Evolutionary conservation across 306 rosid genomes (phyloP).

Genomic region (Clitoria ternatea): DNA sequence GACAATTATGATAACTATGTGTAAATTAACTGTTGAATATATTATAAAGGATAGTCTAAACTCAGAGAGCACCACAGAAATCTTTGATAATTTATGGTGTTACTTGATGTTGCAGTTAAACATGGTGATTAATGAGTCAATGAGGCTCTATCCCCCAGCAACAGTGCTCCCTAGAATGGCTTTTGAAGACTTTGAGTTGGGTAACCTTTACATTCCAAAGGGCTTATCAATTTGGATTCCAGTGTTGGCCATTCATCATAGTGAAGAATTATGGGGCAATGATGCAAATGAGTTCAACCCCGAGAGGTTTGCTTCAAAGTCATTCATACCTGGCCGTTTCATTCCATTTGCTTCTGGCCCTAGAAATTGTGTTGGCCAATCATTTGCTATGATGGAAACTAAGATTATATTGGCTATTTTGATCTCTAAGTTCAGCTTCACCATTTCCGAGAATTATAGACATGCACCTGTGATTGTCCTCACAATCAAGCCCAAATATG

Average conservation of each 20-base stretch:
- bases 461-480: slow-evolving; percentile 90
- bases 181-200: slow-evolving; percentile 65
- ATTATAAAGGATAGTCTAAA: too few species aligned
- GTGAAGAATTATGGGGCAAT: slow-evolving; percentile 76
- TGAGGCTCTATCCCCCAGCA: slow-evolving; percentile 91
- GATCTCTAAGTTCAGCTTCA: slow-evolving; percentile 62
- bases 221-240: slow-evolving; percentile 95
- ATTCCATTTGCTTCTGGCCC: slow-evolving; percentile 86
- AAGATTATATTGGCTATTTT: slow-evolving; percentile 77
- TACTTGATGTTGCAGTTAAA: slow-evolving; percentile 48
- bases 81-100: not conserved
- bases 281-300: slow-evolving; percentile 90
- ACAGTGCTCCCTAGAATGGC: slow-evolving; percentile 81
- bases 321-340: slow-evolving; percentile 65
- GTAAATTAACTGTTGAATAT: too few species aligned
- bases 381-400: slow-evolving; percentile 93
- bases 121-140: slow-evolving; percentile 82
- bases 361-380: slow-evolving; percentile 83
- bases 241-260: slow-evolving; percentile 85
- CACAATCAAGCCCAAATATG: slow-evolving; percentile 86
- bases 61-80: too few species aligned
- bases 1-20: too few species aligned
- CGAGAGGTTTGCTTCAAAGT: slow-evolving; percentile 65
- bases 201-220: slow-evolving; percentile 80
- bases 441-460: slow-evolving; percentile 55